phyloP scores from a whole-genome alignment of 257 asterid genomes.

The Solanum infundibuliforme region DNA sequence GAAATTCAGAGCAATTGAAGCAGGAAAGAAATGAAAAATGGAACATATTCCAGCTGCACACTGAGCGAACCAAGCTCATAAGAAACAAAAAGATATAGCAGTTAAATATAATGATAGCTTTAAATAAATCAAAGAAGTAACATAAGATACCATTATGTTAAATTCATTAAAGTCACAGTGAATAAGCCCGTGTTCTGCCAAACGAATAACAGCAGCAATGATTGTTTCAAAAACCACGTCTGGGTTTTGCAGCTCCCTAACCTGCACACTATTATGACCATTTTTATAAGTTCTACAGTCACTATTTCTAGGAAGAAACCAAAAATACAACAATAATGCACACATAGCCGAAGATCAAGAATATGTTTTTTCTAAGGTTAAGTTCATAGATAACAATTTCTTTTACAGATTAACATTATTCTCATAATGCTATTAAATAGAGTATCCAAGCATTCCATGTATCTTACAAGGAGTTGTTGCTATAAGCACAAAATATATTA shows the following conservation, averaged over 20 bases:
- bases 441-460: not conserved
- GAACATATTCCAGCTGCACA: not conserved
- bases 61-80: not conserved
- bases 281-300: not conserved
- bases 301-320: not conserved
- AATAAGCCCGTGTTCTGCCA: slow-evolving; percentile 95
- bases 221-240: slow-evolving; percentile 68
- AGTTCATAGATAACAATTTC: not conserved
- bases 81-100: not conserved
- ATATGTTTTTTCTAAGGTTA: not conserved
- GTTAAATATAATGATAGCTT: not conserved
- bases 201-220: slow-evolving; percentile 69
- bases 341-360: not conserved
- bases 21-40: not conserved
- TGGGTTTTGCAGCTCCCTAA: slow-evolving; percentile 70
- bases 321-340: not conserved
- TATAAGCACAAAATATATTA: not conserved
- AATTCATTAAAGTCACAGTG: slow-evolving; percentile 97
- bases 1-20: not conserved
- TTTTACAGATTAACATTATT: not conserved
- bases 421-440: not conserved
- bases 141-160: slow-evolving; percentile 39
- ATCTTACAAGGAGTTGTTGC: not conserved
- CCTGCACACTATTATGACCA: slow-evolving; percentile 63
- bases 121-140: not conserved